Conservation (phyloP, 164 flowering plant species). For the grape (Vitis vinifera) region ASM3070453v1 NC_081809.1:2651501-2652000, state of each 20-base stretch:
- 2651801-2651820: slow-evolving; percentile 73
- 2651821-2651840: slow-evolving; percentile 74
- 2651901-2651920: slow-evolving; percentile 33
- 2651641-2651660: slow-evolving; percentile 89
- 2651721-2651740: slow-evolving; percentile 69
- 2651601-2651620: slow-evolving; percentile 70
- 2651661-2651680: slow-evolving; percentile 73
- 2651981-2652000: slow-evolving; percentile 49
- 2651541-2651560: slow-evolving; percentile 58
- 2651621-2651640: slow-evolving; percentile 53
- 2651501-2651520: slow-evolving; percentile 64
- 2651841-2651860: slow-evolving; percentile 73
- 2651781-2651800: slow-evolving; percentile 74
- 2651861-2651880: slow-evolving; percentile 61
- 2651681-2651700: slow-evolving; percentile 37
- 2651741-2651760: slow-evolving; percentile 71
- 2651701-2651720: slow-evolving; percentile 64
- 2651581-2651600: slow-evolving; percentile 62
- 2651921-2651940: slow-evolving; percentile 17
- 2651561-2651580: slow-evolving; percentile 54
- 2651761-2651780: slow-evolving; percentile 74
- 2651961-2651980: slow-evolving; percentile 16
- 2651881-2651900: slow-evolving; percentile 75
- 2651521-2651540: slow-evolving; percentile 65
- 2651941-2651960: slow-evolving; percentile 10